Evolutionary conservation across 805 yeast genomes (phyloP).

Genomic region (Candida verbasci): DNA sequence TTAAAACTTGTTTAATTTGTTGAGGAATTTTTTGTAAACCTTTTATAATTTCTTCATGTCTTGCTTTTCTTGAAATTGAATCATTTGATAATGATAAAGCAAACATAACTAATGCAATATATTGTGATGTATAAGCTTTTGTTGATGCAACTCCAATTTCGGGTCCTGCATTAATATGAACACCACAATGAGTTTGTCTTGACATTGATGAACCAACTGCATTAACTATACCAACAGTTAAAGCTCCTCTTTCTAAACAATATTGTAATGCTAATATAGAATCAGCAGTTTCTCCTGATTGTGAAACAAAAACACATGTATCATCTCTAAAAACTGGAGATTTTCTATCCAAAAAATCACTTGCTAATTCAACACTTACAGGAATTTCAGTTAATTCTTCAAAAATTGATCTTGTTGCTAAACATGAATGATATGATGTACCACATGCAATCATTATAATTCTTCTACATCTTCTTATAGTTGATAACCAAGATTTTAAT

Average conservation of each 20-base stretch:
- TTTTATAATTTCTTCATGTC: slow-evolving; percentile 81
- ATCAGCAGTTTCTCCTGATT: slow-evolving; percentile 99
- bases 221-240: slow-evolving; percentile 96
- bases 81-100: slow-evolving; percentile 94
- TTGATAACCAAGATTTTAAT: slow-evolving; percentile 73
- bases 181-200: slow-evolving; percentile 98
- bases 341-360: slow-evolving; percentile 89
- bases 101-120: slow-evolving; percentile 93
- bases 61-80: slow-evolving; percentile 65
- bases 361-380: slow-evolving; percentile 86
- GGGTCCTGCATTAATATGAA: slow-evolving; percentile 98
- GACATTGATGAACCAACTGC: slow-evolving; percentile 96
- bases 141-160: slow-evolving; percentile 99
- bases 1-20: slow-evolving; percentile 75
- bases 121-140: slow-evolving; percentile 97
- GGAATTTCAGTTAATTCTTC: slow-evolving; percentile 97
- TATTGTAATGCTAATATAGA: slow-evolving; percentile 91
- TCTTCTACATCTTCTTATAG: slow-evolving; percentile 91
- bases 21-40: slow-evolving; percentile 81
- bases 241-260: slow-evolving; percentile 95
- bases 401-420: slow-evolving; percentile 93
- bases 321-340: slow-evolving; percentile 99
- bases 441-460: slow-evolving; percentile 99
- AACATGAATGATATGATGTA: slow-evolving; percentile 96
- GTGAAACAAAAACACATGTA: slow-evolving; percentile 95